Evolutionary conservation across 495 filamentous ascomycete species (phyloP).

Genomic region (Darksidea phi): DNA sequence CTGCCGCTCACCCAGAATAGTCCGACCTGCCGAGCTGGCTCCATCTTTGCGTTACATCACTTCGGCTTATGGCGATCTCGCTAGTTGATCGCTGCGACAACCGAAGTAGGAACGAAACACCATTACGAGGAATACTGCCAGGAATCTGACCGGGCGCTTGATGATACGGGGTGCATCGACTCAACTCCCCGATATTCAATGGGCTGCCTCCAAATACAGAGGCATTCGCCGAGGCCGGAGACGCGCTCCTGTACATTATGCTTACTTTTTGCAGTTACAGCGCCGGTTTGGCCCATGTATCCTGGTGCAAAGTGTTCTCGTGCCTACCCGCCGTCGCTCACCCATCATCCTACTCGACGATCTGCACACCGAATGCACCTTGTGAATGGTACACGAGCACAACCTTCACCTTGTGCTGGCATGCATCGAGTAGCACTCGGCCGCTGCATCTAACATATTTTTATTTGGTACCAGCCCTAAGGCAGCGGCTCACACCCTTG

Average conservation of each 20-base stretch:
- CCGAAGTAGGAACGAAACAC: not conserved
- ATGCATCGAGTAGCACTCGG: not conserved
- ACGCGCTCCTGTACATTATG: constrained; percentile 14
- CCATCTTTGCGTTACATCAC: constrained; percentile 4
- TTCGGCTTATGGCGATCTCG: constrained; percentile 3
- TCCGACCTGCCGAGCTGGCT: not conserved
- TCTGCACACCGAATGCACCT: constrained; percentile 4
- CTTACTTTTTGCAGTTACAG: constrained; percentile 26
- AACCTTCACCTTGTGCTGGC: not conserved
- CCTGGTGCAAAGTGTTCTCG: not conserved
- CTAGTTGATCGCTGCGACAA: constrained; percentile 1
- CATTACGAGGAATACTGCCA: constrained; percentile 6
- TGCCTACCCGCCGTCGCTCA: constrained; percentile 1
- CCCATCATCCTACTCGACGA: constrained; percentile 3
- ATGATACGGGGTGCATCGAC: not conserved
- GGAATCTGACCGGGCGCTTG: constrained; percentile 4
- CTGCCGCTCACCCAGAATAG: not conserved
- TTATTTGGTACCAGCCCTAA: no score
- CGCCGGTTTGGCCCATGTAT: not conserved
- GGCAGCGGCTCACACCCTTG: no score
- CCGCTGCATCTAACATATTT: no score
- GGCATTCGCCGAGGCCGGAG: constrained; percentile 18
- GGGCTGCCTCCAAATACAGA: not conserved
- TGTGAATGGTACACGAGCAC: not conserved
- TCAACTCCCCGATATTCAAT: constrained; percentile 4